Conservation (phyloP, 2,329 filamentous ascomycete genomes). For the Incumbomyces lentus region DNA sequence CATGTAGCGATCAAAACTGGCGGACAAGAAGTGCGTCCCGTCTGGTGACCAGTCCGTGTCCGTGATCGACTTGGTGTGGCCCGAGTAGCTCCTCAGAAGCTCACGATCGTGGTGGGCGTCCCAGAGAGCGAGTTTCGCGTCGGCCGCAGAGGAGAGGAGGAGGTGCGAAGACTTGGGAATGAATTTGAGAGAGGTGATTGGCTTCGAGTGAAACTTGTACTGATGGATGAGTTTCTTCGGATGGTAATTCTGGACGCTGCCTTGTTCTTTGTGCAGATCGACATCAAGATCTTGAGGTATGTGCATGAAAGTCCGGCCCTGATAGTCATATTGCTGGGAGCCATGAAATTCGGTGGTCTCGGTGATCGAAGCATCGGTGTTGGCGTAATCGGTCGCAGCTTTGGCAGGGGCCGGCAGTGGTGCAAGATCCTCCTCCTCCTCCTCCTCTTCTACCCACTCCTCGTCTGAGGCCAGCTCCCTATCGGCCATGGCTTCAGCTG, state of each 20-base stretch:
- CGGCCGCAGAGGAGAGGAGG: conserved; percentile 78
- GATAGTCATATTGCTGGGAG: conserved; percentile 74
- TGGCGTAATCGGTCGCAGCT: conserved; percentile 40
- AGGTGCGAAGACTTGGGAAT: conserved; percentile 82
- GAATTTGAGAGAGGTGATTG: conserved; percentile 81
- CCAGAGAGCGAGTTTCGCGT: conserved; percentile 86
- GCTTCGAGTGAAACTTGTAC: conserved; percentile 76
- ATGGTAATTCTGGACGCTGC: conserved; percentile 77
- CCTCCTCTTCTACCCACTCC: conserved; percentile 69
- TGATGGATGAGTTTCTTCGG: conserved; percentile 89
- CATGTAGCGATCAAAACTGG: conserved; percentile 89
- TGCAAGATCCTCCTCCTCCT: conserved; percentile 56
- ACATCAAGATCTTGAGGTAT: conserved; percentile 82
- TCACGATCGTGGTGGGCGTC: conserved; percentile 86
- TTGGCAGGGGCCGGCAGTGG: conserved; percentile 42
- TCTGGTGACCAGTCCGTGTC: conserved; percentile 77
- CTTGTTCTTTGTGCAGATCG: conserved; percentile 69
- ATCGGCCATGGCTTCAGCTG: conserved; percentile 57
- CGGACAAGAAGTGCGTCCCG: conserved; percentile 78
- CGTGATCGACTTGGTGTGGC: conserved; percentile 80
- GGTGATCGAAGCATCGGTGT: conserved; percentile 48
- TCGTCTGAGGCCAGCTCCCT: conserved; percentile 66
- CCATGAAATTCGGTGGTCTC: conserved; percentile 88
- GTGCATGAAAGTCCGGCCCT: conserved; percentile 95
- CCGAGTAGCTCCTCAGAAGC: conserved; percentile 79